Base-by-base conservation (phyloP, 2,329 filamentous ascomycete species). In the Diplodia scrobiculata region DNA sequence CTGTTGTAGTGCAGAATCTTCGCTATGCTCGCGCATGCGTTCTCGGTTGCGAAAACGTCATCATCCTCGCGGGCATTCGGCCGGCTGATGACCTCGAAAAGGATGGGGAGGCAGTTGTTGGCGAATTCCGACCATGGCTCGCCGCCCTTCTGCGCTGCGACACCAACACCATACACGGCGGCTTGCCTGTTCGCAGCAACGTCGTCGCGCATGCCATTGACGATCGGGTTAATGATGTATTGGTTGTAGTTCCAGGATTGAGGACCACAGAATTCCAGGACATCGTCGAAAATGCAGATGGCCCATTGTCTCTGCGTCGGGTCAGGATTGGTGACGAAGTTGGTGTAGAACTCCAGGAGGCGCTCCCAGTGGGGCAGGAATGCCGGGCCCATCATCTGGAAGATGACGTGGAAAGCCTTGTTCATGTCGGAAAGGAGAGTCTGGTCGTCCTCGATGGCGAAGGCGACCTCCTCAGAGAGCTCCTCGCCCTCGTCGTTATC, bases 371-470 rank as follows among this genome's bases (percentile, higher is more conserved):
- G 84, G 5, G 88, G 89, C 64, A 99, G 84, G 83, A 99, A 99
- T 11, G 85, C 82, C 10, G 87, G 84, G 27, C 91, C 91, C 76
- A 97, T 92, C 80, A 97, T 93, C 83, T 98, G 98, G 85, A 99
- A 99, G 70, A 99, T 92, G 68, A 92, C 94, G 79, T 99, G 95
- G 85, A 96, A 99, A 0, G 95, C 94, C 83, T 99, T 99, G 86
- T 99, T 99, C 95, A 99, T 99, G 75, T 99, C 95, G 1, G 93
- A 97, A 51, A 99, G 85, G 19, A 99, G 84, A 25, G 92, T 97
- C 79, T 98, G 94, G 75, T 99, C 95, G 71, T 99, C 95, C 77
- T 99, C 95, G 55, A 99, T 93, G 13, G 94, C 95, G 72, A 96
- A 90, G 36, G 96, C 84, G 52, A 89, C 86, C 63, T 97, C 94